These are phyloP conservation scores for Aspergillus proliferans DNA, from an alignment of 2,329 filamentous ascomycete genomes.

Conservation along the genomic window DNA sequence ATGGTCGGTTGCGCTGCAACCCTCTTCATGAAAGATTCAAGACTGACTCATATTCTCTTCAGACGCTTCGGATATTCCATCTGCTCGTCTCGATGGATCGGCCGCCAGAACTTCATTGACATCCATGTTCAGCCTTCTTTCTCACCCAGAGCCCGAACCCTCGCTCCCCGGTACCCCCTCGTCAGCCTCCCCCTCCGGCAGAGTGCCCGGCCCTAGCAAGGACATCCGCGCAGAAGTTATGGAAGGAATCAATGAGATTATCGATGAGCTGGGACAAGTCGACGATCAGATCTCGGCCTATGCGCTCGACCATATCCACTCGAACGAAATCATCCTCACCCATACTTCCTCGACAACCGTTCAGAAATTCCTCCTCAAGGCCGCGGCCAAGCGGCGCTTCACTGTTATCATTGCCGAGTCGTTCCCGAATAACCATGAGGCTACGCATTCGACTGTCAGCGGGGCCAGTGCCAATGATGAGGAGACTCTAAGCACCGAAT, in stretches of 20 bases:
- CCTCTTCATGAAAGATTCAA: neutral
- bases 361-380: conserved; percentile 81
- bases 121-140: conserved; percentile 83
- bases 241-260: conserved; percentile 89
- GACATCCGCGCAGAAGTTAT: conserved; percentile 86
- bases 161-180: conserved; percentile 35
- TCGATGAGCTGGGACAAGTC: conserved; percentile 87
- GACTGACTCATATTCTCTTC: conserved; percentile 4
- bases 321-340: conserved; percentile 85
- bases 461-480: conserved; percentile 47
- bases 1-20: conserved; percentile 21
- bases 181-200: conserved; percentile 30
- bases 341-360: conserved; percentile 81
- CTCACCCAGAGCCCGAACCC: conserved; percentile 51
- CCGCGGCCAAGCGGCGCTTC: conserved; percentile 83
- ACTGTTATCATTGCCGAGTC: conserved; percentile 79
- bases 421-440: conserved; percentile 61
- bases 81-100: conserved; percentile 25
- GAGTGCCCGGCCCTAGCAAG: conserved; percentile 35
- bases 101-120: conserved; percentile 55
- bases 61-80: conserved; percentile 20
- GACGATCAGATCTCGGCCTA: conserved; percentile 89
- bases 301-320: conserved; percentile 86
- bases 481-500: conserved; percentile 41
- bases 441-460: conserved; percentile 57